phyloP scores from a whole-genome alignment of 2,329 filamentous ascomycete species.

The Grosmannia clavigera region DNA sequence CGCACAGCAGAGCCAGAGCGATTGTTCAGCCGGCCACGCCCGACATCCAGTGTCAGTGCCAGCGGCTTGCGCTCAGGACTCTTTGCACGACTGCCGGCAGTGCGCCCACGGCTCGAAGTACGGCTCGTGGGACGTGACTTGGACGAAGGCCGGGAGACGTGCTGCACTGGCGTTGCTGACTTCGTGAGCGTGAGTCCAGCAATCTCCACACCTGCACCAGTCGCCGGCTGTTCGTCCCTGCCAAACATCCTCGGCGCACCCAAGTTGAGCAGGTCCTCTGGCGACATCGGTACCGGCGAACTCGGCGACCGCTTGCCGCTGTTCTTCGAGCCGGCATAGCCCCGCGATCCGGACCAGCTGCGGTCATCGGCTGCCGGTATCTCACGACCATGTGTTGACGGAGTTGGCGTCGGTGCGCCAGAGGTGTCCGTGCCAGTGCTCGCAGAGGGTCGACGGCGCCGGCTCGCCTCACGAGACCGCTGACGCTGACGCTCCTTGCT shows the following conservation, averaged over 20 bases:
- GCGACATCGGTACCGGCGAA: slow-evolving; percentile 88
- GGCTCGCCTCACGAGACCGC: slow-evolving; percentile 30
- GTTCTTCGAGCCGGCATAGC: slow-evolving; percentile 49
- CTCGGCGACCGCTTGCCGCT: slow-evolving; percentile 70
- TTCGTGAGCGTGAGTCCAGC: slow-evolving; percentile 5
- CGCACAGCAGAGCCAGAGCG: slow-evolving; percentile 45
- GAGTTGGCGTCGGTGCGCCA: slow-evolving; percentile 18
- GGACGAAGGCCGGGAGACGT: slow-evolving; percentile 20
- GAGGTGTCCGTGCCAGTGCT: slow-evolving; percentile 4
- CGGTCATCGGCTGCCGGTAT: slow-evolving; percentile 54
- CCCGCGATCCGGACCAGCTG: slow-evolving; percentile 52
- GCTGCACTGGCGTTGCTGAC: not conserved
- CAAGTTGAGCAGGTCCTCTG: slow-evolving; percentile 63
- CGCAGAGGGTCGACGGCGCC: slow-evolving; percentile 11
- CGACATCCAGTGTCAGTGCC: slow-evolving; percentile 29
- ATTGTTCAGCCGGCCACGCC: slow-evolving; percentile 50
- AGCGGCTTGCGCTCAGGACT: slow-evolving; percentile 34
- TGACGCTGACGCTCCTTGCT: slow-evolving; percentile 34
- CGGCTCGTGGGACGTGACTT: slow-evolving; percentile 28
- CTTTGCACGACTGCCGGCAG: slow-evolving; percentile 22
- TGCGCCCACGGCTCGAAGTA: slow-evolving; percentile 33
- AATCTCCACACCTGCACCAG: not conserved
- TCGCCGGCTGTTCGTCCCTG: slow-evolving; percentile 14
- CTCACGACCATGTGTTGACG: slow-evolving; percentile 40
- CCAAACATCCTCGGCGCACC: slow-evolving; percentile 31